A percentile compares a stretch with the other conserved stretches of the same genome.
Conservation (phyloP, 306 rosid genomes). For the Lablab purpureus region DNA sequence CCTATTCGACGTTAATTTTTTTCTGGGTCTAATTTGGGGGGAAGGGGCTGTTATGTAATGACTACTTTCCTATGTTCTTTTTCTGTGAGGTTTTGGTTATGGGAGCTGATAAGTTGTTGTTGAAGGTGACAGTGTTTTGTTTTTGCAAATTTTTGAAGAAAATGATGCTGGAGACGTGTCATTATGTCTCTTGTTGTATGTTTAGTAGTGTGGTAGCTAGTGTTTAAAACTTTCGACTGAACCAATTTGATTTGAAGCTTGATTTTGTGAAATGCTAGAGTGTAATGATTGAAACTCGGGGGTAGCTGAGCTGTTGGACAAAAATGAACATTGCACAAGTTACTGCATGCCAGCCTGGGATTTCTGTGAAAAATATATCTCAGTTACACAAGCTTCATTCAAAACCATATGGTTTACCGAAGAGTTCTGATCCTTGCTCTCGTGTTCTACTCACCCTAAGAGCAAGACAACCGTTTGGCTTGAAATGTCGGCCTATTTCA, state of each 20-base stretch:
- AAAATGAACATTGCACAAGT: slow-evolving; percentile 60
- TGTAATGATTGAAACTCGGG: slow-evolving; percentile 44
- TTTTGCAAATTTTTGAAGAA: neutral
- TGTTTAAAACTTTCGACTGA: neutral
- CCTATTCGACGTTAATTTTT: neutral
- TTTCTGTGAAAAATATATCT: slow-evolving; percentile 44
- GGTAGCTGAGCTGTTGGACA: slow-evolving; percentile 39
- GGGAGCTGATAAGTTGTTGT: neutral
- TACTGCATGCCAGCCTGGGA: slow-evolving; percentile 52
- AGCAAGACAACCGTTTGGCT: slow-evolving; percentile 37
- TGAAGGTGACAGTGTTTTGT: neutral
- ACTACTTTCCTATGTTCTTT: neutral
- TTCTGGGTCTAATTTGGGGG: neutral
- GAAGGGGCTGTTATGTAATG: neutral
- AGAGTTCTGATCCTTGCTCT: slow-evolving; percentile 14
- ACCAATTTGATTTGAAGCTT: slow-evolving; percentile 33
- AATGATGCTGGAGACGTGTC: neutral
- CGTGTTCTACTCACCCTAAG: neutral
- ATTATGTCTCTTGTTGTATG: neutral
- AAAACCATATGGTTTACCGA: slow-evolving; percentile 35
- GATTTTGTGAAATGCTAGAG: slow-evolving; percentile 41
- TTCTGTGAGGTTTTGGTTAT: neutral
- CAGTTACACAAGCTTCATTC: slow-evolving; percentile 36
- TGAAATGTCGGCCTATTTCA: slow-evolving; percentile 35
- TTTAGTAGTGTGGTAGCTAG: neutral